A percentile compares a stretch with the other conserved stretches of the same genome.
phyloP scores from a whole-genome alignment of 257 asterid species.

The Echites panduratus region DNA sequence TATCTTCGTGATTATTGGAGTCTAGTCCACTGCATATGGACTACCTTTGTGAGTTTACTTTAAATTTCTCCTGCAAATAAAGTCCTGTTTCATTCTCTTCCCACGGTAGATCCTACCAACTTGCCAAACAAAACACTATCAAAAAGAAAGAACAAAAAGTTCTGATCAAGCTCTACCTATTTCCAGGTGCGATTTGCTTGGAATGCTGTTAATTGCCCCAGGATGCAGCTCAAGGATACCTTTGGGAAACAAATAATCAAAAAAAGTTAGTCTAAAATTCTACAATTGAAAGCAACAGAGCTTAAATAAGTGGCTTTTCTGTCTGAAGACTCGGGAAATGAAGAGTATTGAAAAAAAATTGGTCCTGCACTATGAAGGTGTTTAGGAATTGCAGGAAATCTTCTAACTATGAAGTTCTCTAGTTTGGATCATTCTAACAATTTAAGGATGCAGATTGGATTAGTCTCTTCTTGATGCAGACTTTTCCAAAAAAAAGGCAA shows the following conservation, averaged over 20 bases:
- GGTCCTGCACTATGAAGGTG: not conserved
- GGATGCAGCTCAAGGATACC: conserved; percentile 96
- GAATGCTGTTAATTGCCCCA: conserved; percentile 97
- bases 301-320: not conserved
- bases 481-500: not conserved
- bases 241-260: conserved; percentile 11
- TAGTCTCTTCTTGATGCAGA: not conserved
- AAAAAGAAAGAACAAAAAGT: not conserved
- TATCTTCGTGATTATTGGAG: no score
- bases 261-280: not conserved
- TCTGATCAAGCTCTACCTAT: conserved; percentile 42
- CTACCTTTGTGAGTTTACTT: no score
- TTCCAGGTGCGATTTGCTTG: conserved; percentile 88
- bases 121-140: not conserved
- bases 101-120: no score
- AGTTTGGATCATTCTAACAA: no score
- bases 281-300: not conserved
- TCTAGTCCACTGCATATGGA: no score
- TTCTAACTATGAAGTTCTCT: not conserved
- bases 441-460: not conserved
- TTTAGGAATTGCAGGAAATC: not conserved
- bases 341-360: not conserved
- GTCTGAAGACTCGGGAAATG: not conserved
- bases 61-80: no score
- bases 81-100: no score